Evolutionary conservation across 129 eudicot species (phyloP).

Genomic region (Artemisia annua): DNA sequence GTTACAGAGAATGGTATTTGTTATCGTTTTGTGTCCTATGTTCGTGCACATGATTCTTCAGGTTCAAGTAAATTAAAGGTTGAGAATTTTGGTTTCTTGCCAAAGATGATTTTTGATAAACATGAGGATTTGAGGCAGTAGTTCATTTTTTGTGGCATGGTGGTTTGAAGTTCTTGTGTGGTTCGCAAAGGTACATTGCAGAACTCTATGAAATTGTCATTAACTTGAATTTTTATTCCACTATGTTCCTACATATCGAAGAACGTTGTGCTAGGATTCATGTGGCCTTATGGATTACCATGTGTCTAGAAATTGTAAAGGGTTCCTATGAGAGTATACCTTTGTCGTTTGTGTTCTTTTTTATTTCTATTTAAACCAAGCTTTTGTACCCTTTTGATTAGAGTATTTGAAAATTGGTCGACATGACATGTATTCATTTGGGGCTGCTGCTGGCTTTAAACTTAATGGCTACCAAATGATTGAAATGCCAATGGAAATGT

Average conservation of each 20-base stretch:
- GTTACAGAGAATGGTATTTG: constrained; percentile 42
- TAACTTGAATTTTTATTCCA: too few species aligned
- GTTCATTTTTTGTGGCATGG: too few species aligned
- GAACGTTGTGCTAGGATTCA: neutral
- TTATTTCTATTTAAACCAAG: neutral
- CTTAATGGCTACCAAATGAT: constrained; percentile 1
- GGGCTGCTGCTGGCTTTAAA: neutral
- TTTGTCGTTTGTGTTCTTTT: neutral
- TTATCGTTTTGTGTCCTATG: constrained; percentile 60
- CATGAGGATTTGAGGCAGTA: constrained; percentile 56
- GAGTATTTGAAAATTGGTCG: neutral
- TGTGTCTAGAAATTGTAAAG: neutral
- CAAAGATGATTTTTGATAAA: constrained; percentile 49
- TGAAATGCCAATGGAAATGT: neutral
- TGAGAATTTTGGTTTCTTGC: constrained; percentile 35
- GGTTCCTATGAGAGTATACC: neutral
- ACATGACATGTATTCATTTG: neutral
- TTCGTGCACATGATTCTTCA: constrained; percentile 33
- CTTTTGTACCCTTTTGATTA: neutral
- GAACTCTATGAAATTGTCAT: too few species aligned
- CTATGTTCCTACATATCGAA: too few species aligned
- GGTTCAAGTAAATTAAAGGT: constrained; percentile 16
- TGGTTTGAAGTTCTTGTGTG: neutral
- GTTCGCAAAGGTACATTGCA: neutral
- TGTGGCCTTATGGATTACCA: neutral